A percentile compares a stretch with the other conserved stretches of the same genome.
These are phyloP conservation scores for Aspergillus brunneoviolaceus DNA, from an alignment of 2,329 filamentous ascomycete species.

Conservation along the genomic window DNA sequence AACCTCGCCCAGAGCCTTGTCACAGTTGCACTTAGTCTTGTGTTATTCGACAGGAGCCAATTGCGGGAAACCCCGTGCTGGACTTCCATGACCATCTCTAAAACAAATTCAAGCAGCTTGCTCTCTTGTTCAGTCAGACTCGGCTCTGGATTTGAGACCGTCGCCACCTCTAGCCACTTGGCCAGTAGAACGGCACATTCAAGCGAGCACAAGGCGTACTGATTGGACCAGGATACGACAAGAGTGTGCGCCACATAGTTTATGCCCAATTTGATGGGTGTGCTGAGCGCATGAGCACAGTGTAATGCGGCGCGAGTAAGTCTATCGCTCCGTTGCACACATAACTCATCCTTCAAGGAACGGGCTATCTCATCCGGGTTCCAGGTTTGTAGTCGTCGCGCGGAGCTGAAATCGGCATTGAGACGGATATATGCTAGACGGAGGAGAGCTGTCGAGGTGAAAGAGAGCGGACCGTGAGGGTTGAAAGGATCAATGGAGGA, in stretches of 20 bases:
- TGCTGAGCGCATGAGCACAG: slow-evolving; percentile 55
- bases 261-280: slow-evolving; percentile 56
- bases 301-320: slow-evolving; percentile 52
- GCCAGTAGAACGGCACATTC: slow-evolving; percentile 57
- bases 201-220: slow-evolving; percentile 56
- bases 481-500: slow-evolving; percentile 36
- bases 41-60: slow-evolving; percentile 35
- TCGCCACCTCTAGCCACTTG: slow-evolving; percentile 44
- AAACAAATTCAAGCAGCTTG: slow-evolving; percentile 35
- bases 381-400: slow-evolving; percentile 34
- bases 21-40: slow-evolving; percentile 32
- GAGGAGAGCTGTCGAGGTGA: slow-evolving; percentile 35
- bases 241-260: slow-evolving; percentile 57
- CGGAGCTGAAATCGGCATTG: slow-evolving; percentile 35
- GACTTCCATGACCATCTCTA: slow-evolving; percentile 39
- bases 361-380: slow-evolving; percentile 32
- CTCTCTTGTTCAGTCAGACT: slow-evolving; percentile 33
- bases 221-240: slow-evolving; percentile 58
- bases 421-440: slow-evolving; percentile 36
- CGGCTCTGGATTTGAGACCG: slow-evolving; percentile 25
- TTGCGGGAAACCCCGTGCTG: slow-evolving; percentile 32
- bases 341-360: slow-evolving; percentile 31
- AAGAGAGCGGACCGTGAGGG: slow-evolving; percentile 34
- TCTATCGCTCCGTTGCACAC: slow-evolving; percentile 48
- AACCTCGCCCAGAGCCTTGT: slow-evolving; percentile 36